Percentiles rank a stretch among this genome's conserved stretches.
These are phyloP conservation scores for Blastocystis sp. DNA, from an alignment of 352 stramenopile species.

Conservation along the genomic window DNA sequence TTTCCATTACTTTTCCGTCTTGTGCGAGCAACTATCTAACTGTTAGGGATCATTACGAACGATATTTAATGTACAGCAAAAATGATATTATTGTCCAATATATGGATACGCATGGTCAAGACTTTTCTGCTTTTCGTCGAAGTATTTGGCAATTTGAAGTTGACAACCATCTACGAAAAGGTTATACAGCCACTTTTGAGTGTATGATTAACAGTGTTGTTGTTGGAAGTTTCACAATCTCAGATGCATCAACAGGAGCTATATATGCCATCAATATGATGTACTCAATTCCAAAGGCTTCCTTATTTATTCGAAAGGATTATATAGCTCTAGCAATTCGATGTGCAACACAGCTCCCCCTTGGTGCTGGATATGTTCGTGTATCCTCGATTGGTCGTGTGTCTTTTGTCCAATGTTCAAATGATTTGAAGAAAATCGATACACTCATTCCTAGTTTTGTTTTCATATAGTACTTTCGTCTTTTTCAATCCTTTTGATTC, in stretches of 20 bases:
- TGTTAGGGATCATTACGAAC: neutral
- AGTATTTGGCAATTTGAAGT: slow-evolving; percentile 56
- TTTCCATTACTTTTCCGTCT: slow-evolving; percentile 56
- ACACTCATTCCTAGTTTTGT: neutral
- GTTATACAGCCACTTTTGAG: neutral
- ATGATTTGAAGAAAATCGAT: neutral
- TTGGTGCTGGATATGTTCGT: slow-evolving; percentile 24
- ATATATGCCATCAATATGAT: slow-evolving; percentile 46
- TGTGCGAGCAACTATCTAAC: neutral
- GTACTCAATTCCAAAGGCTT: neutral
- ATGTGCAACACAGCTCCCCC: neutral
- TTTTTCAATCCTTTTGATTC: slow-evolving; percentile 26
- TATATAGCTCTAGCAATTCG: neutral
- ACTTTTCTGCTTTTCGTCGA: slow-evolving; percentile 16
- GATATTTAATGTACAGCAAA: slow-evolving; percentile 7
- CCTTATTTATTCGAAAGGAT: neutral
- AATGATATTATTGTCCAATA: neutral
- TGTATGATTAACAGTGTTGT: slow-evolving; percentile 8
- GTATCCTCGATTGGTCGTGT: slow-evolving; percentile 39
- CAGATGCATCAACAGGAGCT: neutral
- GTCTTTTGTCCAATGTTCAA: neutral
- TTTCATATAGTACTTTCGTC: neutral
- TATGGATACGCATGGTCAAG: neutral
- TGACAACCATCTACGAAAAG: neutral
- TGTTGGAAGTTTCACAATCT: slow-evolving; percentile 13